phyloP scores from a whole-genome alignment of 495 filamentous ascomycete species.

The Corynascus novoguineensis region DNA sequence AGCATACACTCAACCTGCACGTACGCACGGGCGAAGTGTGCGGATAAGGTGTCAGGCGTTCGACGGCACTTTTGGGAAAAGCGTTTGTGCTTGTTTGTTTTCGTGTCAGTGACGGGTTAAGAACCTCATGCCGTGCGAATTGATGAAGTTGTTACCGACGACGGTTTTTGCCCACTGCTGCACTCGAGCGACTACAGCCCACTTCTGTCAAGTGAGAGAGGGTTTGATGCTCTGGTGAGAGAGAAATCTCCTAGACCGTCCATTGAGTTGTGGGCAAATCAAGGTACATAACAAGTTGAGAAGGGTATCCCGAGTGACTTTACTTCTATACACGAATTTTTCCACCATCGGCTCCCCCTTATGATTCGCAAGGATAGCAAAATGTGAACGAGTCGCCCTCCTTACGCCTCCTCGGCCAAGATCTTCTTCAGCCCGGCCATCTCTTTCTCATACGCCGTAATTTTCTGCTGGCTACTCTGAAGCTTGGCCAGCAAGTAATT shows the following conservation, averaged over 20 bases:
- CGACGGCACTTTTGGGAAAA: neutral
- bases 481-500: slow-evolving; percentile 71
- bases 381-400: neutral
- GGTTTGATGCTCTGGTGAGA: too few relatives aligned
- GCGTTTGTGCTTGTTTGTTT: neutral
- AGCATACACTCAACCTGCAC: too few relatives aligned
- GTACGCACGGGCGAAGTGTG: neutral
- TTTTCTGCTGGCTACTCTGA: slow-evolving; percentile 63
- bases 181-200: too few relatives aligned
- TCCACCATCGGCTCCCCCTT: neutral
- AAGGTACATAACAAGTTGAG: neutral
- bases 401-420: slow-evolving; percentile 22
- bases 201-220: too few relatives aligned
- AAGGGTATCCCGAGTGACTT: neutral
- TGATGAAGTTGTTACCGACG: neutral
- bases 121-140: neutral
- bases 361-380: neutral
- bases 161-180: neutral
- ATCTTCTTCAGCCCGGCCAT: slow-evolving; percentile 64
- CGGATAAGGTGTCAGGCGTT: neutral
- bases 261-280: too few relatives aligned
- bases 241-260: too few relatives aligned
- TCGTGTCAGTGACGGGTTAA: neutral
- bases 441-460: slow-evolving; percentile 68
- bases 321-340: neutral